These are phyloP conservation scores for Scedosporium aurantiacum DNA, from an alignment of 2,329 filamentous ascomycete species.

Conservation along the genomic window DNA sequence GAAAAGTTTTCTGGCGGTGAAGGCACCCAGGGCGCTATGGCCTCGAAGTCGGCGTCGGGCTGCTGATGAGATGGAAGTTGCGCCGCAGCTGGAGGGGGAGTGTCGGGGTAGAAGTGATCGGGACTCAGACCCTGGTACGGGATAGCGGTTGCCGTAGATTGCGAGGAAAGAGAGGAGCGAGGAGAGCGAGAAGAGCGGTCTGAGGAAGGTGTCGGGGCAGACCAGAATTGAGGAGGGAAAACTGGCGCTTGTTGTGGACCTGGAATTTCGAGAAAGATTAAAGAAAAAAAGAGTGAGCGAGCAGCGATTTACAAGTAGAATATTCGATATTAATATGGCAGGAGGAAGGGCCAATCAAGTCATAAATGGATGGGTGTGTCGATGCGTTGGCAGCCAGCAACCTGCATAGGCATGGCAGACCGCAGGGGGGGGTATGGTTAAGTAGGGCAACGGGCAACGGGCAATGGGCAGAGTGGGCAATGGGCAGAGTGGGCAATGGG, in stretches of 20 bases:
- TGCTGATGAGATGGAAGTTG: background rate
- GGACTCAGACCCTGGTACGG: conserved; percentile 3
- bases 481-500: background rate
- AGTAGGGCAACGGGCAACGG: background rate
- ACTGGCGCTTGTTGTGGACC: background rate
- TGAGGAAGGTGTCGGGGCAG: conserved; percentile 3
- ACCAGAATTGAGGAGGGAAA: conserved; percentile 5
- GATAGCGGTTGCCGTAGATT: background rate
- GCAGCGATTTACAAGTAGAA: background rate
- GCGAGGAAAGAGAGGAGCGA: conserved; percentile 1
- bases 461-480: background rate
- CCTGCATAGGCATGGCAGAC: background rate
- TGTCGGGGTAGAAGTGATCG: conserved; percentile 6
- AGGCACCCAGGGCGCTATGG: conserved; percentile 1
- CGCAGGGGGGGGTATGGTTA: background rate
- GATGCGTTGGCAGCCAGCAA: background rate
- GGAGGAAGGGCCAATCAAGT: background rate
- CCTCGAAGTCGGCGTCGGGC: background rate
- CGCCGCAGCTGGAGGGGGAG: background rate
- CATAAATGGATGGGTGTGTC: background rate
- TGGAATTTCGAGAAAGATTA: background rate
- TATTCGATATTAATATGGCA: background rate
- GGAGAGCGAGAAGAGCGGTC: background rate
- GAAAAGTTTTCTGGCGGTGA: conserved; percentile 2
- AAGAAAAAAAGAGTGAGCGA: background rate